Evolutionary conservation across 2,329 filamentous ascomycete genomes (phyloP), one percentile per base, ranked within the genome.

Genomic region (Aspergillus amoenus): DNA sequence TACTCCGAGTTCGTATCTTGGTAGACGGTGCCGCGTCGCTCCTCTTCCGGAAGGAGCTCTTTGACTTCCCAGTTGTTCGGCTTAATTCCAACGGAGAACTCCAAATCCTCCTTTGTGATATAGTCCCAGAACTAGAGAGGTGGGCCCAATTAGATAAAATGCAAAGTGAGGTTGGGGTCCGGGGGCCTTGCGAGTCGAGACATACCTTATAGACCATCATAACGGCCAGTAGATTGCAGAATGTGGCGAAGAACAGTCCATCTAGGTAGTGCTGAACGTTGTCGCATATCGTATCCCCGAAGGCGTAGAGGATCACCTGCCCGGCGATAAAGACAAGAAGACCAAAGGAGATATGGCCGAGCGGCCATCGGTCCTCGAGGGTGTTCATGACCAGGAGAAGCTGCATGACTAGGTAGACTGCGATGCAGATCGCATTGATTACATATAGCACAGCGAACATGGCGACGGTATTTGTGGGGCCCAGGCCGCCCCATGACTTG

Each of bases 191-290:
- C 41, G 55, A 15, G 41, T 49, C 42, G 41, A 12, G 53, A 70
- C 79, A 61, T 76, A 88, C 91, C 88, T 99, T 99, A 84, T 99
- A 99, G 39, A 99, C 88, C 94, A 97, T 99, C 94, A 99, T 99
- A 60, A 99, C 93, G 12, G 88, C 91, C 43, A 99, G 80, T 44
- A 99, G 78, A 71, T 99, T 99, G 80, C 92, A 94, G 55, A 93
- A 87, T 0, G 93, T 97, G 4, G 92, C 91, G 70, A 99, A 93
- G 79, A 97, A 96, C 47, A 97, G 78, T 0, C 93, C 93, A 70
- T 99, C 94, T 48, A 99, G 78, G 72, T 97, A 99, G 75, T 99
- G 94, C 75, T 91, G 87, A 40, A 93, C 86, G 46, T 85, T 84
- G 51, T 88, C 83, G 79, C 94, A 99, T 68, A 99, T 93, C 61